Conservation (phyloP, 371 early-diverging fungal genomes). For the Circinella umbellata region DNA sequence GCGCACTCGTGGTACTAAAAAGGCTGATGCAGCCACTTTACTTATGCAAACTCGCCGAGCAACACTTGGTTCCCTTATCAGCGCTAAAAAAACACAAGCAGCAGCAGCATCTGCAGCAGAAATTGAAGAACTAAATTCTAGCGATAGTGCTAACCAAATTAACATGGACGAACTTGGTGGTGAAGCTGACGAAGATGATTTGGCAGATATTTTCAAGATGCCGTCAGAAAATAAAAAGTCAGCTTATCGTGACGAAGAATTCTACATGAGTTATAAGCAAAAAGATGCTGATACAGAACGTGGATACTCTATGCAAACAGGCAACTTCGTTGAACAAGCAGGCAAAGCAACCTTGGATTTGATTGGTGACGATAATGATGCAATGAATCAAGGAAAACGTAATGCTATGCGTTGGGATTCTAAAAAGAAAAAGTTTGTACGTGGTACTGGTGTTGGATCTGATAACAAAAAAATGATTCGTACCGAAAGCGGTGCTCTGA, state of each 20-base stretch:
- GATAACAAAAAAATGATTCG: constrained; percentile 96
- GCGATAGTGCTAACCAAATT: constrained; percentile 24
- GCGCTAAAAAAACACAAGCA: constrained; percentile 37
- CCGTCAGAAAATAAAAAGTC: constrained; percentile 19
- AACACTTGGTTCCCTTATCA: constrained; percentile 66
- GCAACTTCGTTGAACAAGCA: constrained; percentile 85
- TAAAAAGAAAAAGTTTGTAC: constrained; percentile 91
- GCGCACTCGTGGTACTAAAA: constrained; percentile 73
- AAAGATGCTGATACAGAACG: constrained; percentile 88
- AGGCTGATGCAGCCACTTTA: constrained; percentile 68
- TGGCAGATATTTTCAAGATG: constrained; percentile 55
- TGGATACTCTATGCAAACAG: constrained; percentile 85
- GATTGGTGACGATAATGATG: constrained; percentile 83
- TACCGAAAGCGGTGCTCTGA: constrained; percentile 89
- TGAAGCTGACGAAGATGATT: constrained; percentile 58
- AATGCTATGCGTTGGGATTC: constrained; percentile 89
- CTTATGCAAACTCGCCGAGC: constrained; percentile 84
- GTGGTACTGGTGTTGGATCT: constrained; percentile 83
- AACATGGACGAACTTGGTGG: constrained; percentile 42
- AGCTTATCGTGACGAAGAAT: constrained; percentile 81
- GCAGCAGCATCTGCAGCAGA: constrained; percentile 24
- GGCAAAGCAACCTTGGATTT: constrained; percentile 79
- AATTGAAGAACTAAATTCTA: constrained; percentile 17
- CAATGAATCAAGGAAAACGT: constrained; percentile 49
- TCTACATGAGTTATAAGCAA: constrained; percentile 89